Conservation (phyloP, 1,139 yeast species). For the Entelexis sorbosivorans region DNA sequence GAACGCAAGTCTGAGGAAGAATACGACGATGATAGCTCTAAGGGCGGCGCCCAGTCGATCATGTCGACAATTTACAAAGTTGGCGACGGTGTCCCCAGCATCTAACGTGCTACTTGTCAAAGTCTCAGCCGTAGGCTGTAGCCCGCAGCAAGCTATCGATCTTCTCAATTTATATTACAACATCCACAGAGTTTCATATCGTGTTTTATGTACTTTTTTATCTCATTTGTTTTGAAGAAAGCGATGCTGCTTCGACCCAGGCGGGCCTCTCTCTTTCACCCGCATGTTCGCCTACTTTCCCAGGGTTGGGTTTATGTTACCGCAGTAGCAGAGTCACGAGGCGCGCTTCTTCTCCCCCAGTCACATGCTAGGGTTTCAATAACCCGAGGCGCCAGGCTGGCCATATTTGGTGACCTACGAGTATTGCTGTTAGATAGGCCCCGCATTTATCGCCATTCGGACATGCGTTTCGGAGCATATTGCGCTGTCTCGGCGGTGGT, state of each 20-base stretch:
- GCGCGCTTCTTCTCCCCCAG: not conserved
- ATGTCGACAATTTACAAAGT: constrained; percentile 4
- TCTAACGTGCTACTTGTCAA: too few relatives aligned
- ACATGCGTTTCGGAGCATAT: constrained; percentile 1
- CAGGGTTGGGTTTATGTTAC: not conserved
- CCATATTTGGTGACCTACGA: not conserved
- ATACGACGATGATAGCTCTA: not conserved
- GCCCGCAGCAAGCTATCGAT: too few relatives aligned
- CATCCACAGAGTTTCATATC: too few relatives aligned
- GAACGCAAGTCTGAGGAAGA: not conserved
- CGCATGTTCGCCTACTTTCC: not conserved
- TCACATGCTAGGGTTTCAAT: not conserved
- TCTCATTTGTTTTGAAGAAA: too few relatives aligned
- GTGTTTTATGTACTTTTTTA: not conserved
- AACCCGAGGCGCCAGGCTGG: constrained; percentile 5
- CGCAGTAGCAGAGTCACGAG: not conserved
- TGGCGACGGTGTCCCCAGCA: not conserved
- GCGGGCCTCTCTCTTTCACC: too few relatives aligned
- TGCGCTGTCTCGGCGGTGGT: constrained; percentile 12
- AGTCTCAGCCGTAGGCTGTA: too few relatives aligned
- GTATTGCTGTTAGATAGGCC: not conserved
- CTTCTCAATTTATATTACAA: too few relatives aligned
- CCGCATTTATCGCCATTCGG: not conserved
- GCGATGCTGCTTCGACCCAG: too few relatives aligned
- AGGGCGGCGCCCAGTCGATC: not conserved